phyloP scores from a whole-genome alignment of 192 early-diverging fungal species.

The Linnemannia zychae region DNA sequence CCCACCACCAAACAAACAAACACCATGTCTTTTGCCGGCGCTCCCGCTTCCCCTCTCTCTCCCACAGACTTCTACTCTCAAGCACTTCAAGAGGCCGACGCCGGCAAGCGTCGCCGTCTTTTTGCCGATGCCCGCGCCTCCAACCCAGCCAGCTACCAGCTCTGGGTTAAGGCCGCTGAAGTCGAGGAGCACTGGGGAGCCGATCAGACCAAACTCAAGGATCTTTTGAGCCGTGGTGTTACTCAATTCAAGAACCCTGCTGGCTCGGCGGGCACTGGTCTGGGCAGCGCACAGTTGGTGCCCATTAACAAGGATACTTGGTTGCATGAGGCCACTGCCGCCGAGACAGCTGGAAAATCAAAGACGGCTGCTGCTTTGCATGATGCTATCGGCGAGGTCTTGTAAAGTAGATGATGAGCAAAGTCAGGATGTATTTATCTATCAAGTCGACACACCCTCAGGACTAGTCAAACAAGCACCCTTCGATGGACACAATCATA shows the following conservation, averaged over 20 bases:
- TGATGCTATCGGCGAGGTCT: conserved; percentile 29
- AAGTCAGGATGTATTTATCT: not conserved
- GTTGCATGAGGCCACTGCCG: conserved; percentile 32
- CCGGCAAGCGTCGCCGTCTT: conserved; percentile 50
- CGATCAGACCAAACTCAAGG: conserved; percentile 47
- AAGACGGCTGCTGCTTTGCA: conserved; percentile 46
- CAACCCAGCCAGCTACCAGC: conserved; percentile 39
- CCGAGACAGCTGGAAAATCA: conserved; percentile 26
- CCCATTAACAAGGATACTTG: conserved; percentile 32
- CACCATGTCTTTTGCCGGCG: conserved; percentile 43
- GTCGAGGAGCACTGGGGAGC: conserved; percentile 55
- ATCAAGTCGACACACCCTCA: not conserved
- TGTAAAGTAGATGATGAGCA: not conserved
- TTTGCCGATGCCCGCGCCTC: conserved; percentile 54
- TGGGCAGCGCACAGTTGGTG: conserved; percentile 2
- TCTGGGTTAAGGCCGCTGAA: conserved; percentile 56
- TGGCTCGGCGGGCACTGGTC: conserved; percentile 29
- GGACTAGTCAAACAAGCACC: not conserved
- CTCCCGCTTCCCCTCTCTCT: conserved; percentile 37
- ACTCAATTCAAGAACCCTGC: conserved; percentile 56
- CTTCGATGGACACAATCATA: not conserved
- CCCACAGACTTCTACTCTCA: conserved; percentile 30
- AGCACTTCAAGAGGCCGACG: conserved; percentile 39
- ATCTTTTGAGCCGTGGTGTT: conserved; percentile 32
- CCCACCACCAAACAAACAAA: not conserved